Evolutionary conservation across 768 basidiomycete species (phyloP).

Genomic region (Peribolospora kevripleyi): DNA sequence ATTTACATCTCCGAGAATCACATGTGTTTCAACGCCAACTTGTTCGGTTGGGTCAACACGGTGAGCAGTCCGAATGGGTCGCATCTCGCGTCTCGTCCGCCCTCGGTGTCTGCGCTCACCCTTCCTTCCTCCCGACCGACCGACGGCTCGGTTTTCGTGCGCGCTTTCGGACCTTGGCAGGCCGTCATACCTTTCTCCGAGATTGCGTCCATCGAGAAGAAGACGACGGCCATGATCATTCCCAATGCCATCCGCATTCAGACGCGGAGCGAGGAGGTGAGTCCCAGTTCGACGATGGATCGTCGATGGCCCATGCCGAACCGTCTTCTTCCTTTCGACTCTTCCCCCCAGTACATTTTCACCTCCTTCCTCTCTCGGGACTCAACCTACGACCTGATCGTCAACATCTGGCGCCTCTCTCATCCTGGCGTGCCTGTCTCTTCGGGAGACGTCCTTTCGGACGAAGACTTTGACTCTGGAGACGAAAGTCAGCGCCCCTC

Average conservation of each 20-base stretch:
- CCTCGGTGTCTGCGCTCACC: background rate
- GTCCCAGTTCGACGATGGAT: background rate
- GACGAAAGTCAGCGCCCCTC: too few relatives aligned
- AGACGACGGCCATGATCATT: conserved; percentile 92
- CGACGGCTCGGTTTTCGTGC: conserved; percentile 4
- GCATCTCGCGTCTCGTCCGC: background rate
- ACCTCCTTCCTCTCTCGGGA: conserved; percentile 91
- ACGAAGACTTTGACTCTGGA: too few relatives aligned
- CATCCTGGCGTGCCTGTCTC: conserved; percentile 35
- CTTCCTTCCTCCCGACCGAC: conserved; percentile 5
- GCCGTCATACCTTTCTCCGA: conserved; percentile 70
- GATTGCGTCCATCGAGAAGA: conserved; percentile 69
- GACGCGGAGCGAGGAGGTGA: conserved; percentile 29
- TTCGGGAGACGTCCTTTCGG: too few relatives aligned
- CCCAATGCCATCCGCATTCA: conserved; percentile 85
- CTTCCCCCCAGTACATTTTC: conserved; percentile 34
- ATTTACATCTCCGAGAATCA: conserved; percentile 96
- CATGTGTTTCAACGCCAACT: conserved; percentile 97
- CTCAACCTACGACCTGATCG: conserved; percentile 84
- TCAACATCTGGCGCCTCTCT: conserved; percentile 81
- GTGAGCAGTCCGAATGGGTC: conserved; percentile 28
- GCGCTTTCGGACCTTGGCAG: conserved; percentile 22
- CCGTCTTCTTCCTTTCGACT: background rate
- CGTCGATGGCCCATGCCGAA: background rate
- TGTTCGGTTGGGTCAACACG: conserved; percentile 95